Evolutionary conservation across 306 rosid genomes (phyloP), one percentile per base, ranked within the genome.

Genomic region (Gleditsia sinensis): DNA sequence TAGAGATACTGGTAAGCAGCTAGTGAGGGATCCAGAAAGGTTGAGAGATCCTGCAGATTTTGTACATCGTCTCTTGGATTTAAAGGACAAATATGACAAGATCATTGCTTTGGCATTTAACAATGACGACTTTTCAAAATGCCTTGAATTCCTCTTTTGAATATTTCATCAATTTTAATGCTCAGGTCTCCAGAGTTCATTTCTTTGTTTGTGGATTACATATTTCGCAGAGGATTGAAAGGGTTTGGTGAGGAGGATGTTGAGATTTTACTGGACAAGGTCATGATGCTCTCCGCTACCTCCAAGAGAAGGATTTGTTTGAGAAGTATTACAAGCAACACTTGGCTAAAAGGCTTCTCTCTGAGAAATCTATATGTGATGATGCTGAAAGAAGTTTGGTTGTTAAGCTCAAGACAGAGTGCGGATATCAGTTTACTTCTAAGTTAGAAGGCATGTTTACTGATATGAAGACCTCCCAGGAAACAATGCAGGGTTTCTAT

Each of bases 281-380:
- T 86, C 24, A 86, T 86, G 90, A 80, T 86, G 87, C 90, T 86
- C 61, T 86, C 75, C 81, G 90, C 20, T 86, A 80, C 75, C 87
- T 86, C 1, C 90, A 86, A 67, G 87, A 86, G 75, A 86, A 86
- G 51, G 90, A 86, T 42, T 83, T 86, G 61, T 86, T 83, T 83
- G 87, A 86, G 75, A 86, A 83, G 72, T 86, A 86, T 75, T 86
- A 86, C 79, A 83, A 86, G 51, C 90, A 86, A 67, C 90, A 86
- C 76, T 37, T 86, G 64, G 90, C 87, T 24, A 83, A 86, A 45
- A 77, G 90, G 75, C 87, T 86, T 77, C 85, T 86, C 24, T 81
- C 87, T 0, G 85, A 85, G 62, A 86, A 86, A 79, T 77, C 85
- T 36, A 40, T 80, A 61, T 83, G 82, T 23, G 90, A 86, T 54